These are phyloP conservation scores for Tolypocladium endophyticum DNA, from an alignment of 2,329 filamentous ascomycete genomes.

Conservation along the genomic window DNA sequence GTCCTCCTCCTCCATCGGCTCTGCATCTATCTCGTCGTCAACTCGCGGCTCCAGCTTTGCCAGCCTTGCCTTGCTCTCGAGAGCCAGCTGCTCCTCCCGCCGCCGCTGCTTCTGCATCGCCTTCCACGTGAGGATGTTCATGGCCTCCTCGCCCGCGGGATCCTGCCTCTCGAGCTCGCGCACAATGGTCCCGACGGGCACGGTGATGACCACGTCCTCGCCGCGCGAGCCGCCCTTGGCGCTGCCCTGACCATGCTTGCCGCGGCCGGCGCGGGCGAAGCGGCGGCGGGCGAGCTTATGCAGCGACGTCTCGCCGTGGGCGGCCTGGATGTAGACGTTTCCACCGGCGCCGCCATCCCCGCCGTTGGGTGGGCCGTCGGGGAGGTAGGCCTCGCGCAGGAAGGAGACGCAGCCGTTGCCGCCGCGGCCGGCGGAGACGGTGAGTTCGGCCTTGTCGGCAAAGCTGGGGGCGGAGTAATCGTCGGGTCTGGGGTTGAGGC, in stretches of 20 bases:
- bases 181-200: constrained; percentile 87
- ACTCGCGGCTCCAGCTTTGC: constrained; percentile 2
- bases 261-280: constrained; percentile 62
- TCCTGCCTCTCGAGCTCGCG: constrained; percentile 72
- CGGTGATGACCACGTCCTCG: constrained; percentile 77
- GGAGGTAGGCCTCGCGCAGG: constrained; percentile 78
- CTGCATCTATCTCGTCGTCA: constrained; percentile 1
- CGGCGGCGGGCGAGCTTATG: constrained; percentile 79
- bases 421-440: constrained; percentile 67
- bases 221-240: constrained; percentile 66
- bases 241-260: constrained; percentile 70
- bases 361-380: constrained; percentile 84
- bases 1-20: constrained; percentile 5
- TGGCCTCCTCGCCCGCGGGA: constrained; percentile 57
- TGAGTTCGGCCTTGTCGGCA: constrained; percentile 73
- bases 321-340: constrained; percentile 87
- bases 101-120: constrained; percentile 21
- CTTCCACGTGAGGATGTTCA: constrained; percentile 20
- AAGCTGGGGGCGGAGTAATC: constrained; percentile 80
- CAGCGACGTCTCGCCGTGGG: constrained; percentile 81
- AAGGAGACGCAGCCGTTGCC: constrained; percentile 94
- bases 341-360: constrained; percentile 90
- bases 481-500: constrained; percentile 71
- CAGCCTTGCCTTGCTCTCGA: constrained; percentile 17
- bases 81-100: constrained; percentile 20